phyloP scores from a whole-genome alignment of 306 rosid genomes.

The Erythrophleum fordii region DNA sequence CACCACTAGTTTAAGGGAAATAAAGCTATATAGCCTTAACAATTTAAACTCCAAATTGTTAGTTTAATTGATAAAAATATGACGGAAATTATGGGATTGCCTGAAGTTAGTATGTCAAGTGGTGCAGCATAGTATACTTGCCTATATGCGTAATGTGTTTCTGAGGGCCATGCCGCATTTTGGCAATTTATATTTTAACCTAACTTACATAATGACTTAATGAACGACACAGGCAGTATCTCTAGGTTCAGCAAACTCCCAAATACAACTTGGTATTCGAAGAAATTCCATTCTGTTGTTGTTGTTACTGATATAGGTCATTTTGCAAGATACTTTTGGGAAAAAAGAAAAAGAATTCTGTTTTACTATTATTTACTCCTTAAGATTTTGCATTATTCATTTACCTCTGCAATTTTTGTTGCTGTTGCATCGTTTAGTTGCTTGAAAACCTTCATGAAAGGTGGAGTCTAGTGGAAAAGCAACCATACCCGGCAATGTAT shows the following conservation, averaged over 20 bases:
- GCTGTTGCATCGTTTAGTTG: constrained; percentile 53
- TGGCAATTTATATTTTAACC: background rate
- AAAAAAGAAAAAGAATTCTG: background rate
- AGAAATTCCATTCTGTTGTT: background rate
- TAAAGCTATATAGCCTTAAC: background rate
- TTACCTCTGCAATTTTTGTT: constrained; percentile 31
- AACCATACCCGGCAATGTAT: constrained; percentile 86
- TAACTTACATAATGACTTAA: background rate
- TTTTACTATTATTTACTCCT: background rate
- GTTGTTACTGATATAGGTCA: background rate
- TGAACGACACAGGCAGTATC: background rate
- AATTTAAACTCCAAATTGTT: background rate
- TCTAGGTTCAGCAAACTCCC: background rate
- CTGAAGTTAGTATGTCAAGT: background rate
- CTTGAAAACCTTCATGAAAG: constrained; percentile 79
- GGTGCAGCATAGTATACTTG: background rate
- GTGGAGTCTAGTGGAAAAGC: constrained; percentile 67
- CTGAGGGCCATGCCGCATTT: background rate
- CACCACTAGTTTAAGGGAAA: no score
- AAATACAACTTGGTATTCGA: background rate
- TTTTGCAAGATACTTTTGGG: background rate
- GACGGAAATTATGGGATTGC: background rate
- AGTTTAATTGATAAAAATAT: background rate
- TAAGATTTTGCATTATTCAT: background rate
- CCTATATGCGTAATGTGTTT: background rate